phyloP scores from a whole-genome alignment of 192 early-diverging fungal genomes.

The Phycomyces blakesleeanus region DNA sequence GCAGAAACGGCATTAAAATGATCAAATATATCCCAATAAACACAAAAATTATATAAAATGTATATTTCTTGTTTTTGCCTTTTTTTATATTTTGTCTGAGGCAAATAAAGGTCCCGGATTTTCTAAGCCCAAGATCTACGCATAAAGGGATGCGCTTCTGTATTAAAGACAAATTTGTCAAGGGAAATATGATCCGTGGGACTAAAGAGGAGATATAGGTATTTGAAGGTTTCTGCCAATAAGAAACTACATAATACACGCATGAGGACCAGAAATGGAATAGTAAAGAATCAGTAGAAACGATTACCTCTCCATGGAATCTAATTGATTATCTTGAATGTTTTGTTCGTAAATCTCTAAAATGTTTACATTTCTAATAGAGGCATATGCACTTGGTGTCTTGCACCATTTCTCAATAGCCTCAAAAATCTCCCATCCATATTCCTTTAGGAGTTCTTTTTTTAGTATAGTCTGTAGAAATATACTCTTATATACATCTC shows the following conservation, averaged over 20 bases:
- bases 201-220: conserved; percentile 60
- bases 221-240: conserved; percentile 70
- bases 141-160: conserved; percentile 65
- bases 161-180: conserved; percentile 66
- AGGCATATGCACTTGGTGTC: conserved; percentile 43
- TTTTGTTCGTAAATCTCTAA: neutral
- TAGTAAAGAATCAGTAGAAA: too few species aligned
- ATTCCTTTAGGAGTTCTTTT: conserved; percentile 32
- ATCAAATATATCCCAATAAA: too few species aligned
- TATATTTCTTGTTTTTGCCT: too few species aligned
- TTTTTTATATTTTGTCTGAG: too few species aligned
- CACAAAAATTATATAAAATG: too few species aligned
- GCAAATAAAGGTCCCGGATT: too few species aligned
- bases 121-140: conserved; percentile 43
- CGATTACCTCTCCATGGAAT: conserved; percentile 29
- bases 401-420: conserved; percentile 46
- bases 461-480: neutral
- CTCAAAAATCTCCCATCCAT: conserved; percentile 62
- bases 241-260: conserved; percentile 48
- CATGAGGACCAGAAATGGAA: neutral
- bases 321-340: conserved; percentile 10
- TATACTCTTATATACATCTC: neutral
- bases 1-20: too few species aligned
- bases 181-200: conserved; percentile 50
- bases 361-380: conserved; percentile 38